Evolutionary conservation across 148 eudicot genomes (phyloP).

Genomic region (Nyssa sinensis): DNA sequence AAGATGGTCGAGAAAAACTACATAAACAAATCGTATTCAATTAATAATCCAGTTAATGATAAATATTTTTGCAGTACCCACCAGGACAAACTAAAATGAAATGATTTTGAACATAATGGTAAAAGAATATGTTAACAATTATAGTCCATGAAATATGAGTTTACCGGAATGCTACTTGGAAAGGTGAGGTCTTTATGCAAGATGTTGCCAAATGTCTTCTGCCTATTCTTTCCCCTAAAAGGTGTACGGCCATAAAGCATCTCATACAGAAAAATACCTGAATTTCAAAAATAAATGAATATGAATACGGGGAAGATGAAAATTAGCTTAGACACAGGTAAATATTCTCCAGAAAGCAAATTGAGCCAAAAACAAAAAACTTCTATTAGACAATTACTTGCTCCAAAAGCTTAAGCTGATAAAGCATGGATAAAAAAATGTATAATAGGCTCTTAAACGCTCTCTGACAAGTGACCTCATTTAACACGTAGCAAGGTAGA

Average conservation of each 20-base stretch:
- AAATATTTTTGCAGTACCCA: background rate
- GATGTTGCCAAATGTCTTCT: slow-evolving; percentile 88
- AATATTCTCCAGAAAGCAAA: background rate
- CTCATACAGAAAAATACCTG: slow-evolving; percentile 87
- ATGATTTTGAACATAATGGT: background rate
- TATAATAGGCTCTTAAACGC: no score
- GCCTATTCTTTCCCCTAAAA: slow-evolving; percentile 92
- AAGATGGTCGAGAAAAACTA: background rate
- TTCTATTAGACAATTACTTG: no score
- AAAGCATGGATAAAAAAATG: no score
- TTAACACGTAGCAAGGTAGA: no score
- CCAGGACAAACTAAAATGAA: background rate
- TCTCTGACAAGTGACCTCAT: no score
- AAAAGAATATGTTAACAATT: background rate
- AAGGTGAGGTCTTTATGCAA: slow-evolving; percentile 92
- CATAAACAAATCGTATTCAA: slow-evolving; percentile 2
- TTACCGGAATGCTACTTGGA: slow-evolving; percentile 95
- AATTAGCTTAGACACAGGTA: background rate
- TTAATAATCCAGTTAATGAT: background rate
- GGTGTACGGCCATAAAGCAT: slow-evolving; percentile 99
- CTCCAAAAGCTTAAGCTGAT: no score
- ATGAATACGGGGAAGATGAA: background rate
- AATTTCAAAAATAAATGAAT: slow-evolving; percentile 14
- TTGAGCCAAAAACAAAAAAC: background rate
- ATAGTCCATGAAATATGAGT: background rate